Percentiles rank a stretch among this genome's conserved stretches.
Conservation (phyloP, 305 asterid species). For the Ilex paraguariensis region DNA sequence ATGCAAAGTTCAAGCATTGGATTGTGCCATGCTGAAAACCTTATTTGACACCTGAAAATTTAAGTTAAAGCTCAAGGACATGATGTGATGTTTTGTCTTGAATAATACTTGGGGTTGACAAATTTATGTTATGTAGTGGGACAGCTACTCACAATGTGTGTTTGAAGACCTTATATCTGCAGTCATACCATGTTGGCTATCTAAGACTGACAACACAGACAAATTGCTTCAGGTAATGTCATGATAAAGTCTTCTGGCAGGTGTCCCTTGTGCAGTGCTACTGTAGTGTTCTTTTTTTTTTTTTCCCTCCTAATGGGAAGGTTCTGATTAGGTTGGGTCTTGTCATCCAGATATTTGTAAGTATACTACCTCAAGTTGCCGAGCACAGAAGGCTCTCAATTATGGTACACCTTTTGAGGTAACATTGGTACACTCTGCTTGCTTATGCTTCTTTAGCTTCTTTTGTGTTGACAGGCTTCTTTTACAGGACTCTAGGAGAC, state of each 20-base stretch:
- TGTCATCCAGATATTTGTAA: slow-evolving; percentile 61
- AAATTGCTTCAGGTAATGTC: slow-evolving; percentile 73
- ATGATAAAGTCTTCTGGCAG: slow-evolving; percentile 8
- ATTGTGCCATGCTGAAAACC: no score
- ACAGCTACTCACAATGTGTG: slow-evolving; percentile 70
- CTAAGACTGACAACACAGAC: slow-evolving; percentile 45
- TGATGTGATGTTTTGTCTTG: no score
- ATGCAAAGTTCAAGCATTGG: no score
- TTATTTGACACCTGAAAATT: no score
- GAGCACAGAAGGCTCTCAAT: slow-evolving; percentile 65
- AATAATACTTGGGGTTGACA: background rate
- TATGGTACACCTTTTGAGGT: slow-evolving; percentile 68
- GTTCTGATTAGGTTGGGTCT: no score
- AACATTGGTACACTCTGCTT: slow-evolving; percentile 10
- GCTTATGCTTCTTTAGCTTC: slow-evolving; percentile 7
- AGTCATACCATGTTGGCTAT: slow-evolving; percentile 81
- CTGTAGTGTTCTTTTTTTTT: slow-evolving; percentile 1
- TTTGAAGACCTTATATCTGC: slow-evolving; percentile 84
- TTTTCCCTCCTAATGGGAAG: no score
- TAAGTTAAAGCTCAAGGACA: no score
- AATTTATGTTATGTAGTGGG: slow-evolving; percentile 57
- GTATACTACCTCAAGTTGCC: slow-evolving; percentile 68
- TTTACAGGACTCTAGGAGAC: slow-evolving; percentile 78
- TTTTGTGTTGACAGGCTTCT: slow-evolving; percentile 27
- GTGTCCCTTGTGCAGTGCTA: slow-evolving; percentile 3